Evolutionary conservation across 257 asterid genomes (phyloP).

Genomic region (Ehretia macrophylla): DNA sequence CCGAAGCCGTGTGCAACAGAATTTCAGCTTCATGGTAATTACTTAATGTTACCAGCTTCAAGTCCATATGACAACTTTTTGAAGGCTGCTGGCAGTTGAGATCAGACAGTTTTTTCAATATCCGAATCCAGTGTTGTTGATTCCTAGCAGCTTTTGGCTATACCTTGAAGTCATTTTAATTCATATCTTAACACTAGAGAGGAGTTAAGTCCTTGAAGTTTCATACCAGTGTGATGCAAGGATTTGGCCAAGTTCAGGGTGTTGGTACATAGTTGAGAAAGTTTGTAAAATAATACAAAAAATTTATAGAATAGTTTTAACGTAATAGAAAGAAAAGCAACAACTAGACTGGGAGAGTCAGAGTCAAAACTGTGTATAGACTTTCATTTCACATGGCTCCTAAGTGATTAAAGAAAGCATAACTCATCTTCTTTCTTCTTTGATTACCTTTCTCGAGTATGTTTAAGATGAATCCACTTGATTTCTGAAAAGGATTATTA

Average conservation of each 20-base stretch:
- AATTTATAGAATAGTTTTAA: no score
- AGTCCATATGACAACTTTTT: conserved; percentile 79
- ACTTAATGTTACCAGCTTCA: conserved; percentile 50
- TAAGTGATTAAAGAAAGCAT: no score
- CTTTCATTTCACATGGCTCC: no score
- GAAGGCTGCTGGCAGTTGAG: conserved; percentile 72
- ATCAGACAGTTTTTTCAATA: not conserved
- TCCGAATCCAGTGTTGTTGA: not conserved
- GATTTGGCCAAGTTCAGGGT: not conserved
- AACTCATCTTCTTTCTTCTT: no score
- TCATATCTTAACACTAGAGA: not conserved
- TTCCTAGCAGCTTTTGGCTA: not conserved
- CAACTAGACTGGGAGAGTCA: no score
- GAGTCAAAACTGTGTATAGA: no score
- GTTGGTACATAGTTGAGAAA: not conserved
- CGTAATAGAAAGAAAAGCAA: no score
- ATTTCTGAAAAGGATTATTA: no score
- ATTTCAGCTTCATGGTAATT: conserved; percentile 27
- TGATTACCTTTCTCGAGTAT: no score
- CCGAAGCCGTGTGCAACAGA: conserved; percentile 38
- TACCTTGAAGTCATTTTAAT: not conserved
- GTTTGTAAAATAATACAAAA: not conserved
- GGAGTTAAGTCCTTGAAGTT: not conserved
- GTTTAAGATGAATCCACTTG: no score
- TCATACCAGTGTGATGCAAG: not conserved